Evolutionary conservation across 2,329 filamentous ascomycete species (phyloP), one percentile per base, ranked within the genome.

Genomic region (Stagonosporopsis chrysanthemi): DNA sequence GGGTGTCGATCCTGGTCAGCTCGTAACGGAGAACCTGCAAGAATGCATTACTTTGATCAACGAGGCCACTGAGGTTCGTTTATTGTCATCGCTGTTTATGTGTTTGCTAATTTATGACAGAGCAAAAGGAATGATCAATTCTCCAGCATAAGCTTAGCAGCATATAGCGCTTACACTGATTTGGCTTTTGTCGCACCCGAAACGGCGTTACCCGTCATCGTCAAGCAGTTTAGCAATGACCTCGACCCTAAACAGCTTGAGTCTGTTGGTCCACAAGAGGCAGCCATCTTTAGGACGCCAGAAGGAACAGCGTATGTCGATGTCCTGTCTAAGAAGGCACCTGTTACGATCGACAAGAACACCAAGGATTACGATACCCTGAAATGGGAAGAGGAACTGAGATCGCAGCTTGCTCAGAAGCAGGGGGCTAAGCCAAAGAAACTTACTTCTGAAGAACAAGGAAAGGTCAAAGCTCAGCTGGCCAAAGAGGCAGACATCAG

Each of bases 351-450:
- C 3, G 89, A 92, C 77, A 98, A 97, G 79, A 97, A 92, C 69
- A 89, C 87, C 45, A 97, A 96, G 75, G 95, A 98, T 73, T 97
- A 97, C 68, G 92, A 99, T 67, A 96, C 92, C 1, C 78, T 97
- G 38, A 97, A 97, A 77, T 99, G 96, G 95, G 95, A 99, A 77
- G 90, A 94, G 74, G 95, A 99, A 63, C 83, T 99, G 7, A 85
- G 93, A 55, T 84, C 87, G 36, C 92, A 97, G 68, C 79, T 99
- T 38, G 92, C 93, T n/a, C 84, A 91, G 72, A 99, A 98, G 81
- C 97, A 94, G 76, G 94, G 94, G 0, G 38, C 45, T 1, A 86
- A 90, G 58, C 87, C 92, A 67, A 94, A 92, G 80, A 99, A 97
- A 78, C 86, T 98, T 9, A 95, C 91, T 0, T 79, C 91, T 0